Base-by-base conservation (phyloP, 208 protist species). In the Wallacemonas rigidus region DNA sequence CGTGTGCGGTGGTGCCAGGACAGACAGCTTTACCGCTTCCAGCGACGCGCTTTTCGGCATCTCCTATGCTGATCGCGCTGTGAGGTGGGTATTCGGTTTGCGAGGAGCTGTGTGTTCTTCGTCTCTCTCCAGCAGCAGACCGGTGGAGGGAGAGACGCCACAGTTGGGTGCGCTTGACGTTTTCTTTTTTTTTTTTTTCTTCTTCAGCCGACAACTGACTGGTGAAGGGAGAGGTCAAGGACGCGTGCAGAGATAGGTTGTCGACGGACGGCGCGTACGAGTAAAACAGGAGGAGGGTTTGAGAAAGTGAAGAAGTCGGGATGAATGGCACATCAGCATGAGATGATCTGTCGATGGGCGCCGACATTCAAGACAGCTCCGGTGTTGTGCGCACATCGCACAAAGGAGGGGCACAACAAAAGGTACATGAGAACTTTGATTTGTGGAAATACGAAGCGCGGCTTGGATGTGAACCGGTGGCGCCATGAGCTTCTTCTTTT, bases 251-350 rank as follows among this genome's bases (percentile, higher is more conserved):
- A 26, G 26, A 26, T 26, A 0, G 26, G 26, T 26, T 26, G 26
- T 26, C 0, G 26, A 26, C 26, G 26, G 26, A 26, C 26, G 26
- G 26, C 26, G 26, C 26, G 26, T 26, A 26, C 26, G 26, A 6
- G n/a, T 62, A 36, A 41, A 57, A 78, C 15, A 67, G 61, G 43
- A 69, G 57, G 43, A 79, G 62, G 67, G n/a, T 71, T 14, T 45
- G 74, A 77, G 60, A 45, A 67, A 1, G 43, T 15, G 43, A 67
- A 45, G 43, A 36, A 67, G 17, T 67, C 14, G 8, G 9, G 8
- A 1, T 43, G 11, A 1, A 60, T 1, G 61, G 26, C 26, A 26
- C 26, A 26, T 26, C 26, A 26, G 26, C 0, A 26, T 26, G 0
- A 26, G 26, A 26, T 26, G 26, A 26, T 26, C 26, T 26, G 26